phyloP scores from a whole-genome alignment of 2,329 filamentous ascomycete genomes.

The Ascochyta fabae region DNA sequence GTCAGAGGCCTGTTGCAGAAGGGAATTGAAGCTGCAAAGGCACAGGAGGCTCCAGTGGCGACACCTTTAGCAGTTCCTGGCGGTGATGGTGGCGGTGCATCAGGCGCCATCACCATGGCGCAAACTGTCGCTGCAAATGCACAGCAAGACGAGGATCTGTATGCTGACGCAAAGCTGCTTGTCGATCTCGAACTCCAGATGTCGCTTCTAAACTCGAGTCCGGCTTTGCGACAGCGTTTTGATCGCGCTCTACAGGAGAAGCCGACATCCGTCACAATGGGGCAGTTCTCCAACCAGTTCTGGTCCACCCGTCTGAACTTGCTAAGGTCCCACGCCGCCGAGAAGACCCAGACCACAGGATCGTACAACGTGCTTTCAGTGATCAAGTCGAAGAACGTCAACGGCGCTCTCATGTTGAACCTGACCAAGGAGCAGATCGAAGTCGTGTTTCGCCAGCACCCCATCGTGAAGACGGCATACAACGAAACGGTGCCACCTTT shows the following conservation, averaged over 20 bases:
- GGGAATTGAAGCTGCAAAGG: conserved; percentile 74
- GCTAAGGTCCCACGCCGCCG: conserved; percentile 87
- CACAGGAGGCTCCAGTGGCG: conserved; percentile 46
- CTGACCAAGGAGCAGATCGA: conserved; percentile 92
- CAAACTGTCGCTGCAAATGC: conserved; percentile 63
- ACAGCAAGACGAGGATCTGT: conserved; percentile 66
- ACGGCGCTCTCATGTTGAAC: conserved; percentile 73
- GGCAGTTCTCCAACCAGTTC: conserved; percentile 88
- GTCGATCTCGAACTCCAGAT: conserved; percentile 83
- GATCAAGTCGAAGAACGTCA: conserved; percentile 79
- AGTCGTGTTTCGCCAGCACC: conserved; percentile 91
- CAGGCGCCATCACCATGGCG: conserved; percentile 79
- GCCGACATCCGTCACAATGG: conserved; percentile 79
- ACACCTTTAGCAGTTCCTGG: conserved; percentile 34
- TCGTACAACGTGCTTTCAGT: conserved; percentile 93
- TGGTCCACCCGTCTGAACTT: conserved; percentile 90
- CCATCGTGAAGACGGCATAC: conserved; percentile 86
- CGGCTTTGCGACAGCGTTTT: conserved; percentile 79
- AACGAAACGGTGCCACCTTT: conserved; percentile 85
- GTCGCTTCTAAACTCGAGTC: conserved; percentile 83
- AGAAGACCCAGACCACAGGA: conserved; percentile 83
- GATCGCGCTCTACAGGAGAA: conserved; percentile 84
- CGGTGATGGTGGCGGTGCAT: conserved; percentile 44
- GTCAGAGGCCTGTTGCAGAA: conserved; percentile 83
- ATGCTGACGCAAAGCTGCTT: conserved; percentile 80